Percentiles rank a stretch among this genome's conserved stretches.
Conservation (phyloP, 2,329 filamentous ascomycete genomes). For the Penicillium sp. region DNA sequence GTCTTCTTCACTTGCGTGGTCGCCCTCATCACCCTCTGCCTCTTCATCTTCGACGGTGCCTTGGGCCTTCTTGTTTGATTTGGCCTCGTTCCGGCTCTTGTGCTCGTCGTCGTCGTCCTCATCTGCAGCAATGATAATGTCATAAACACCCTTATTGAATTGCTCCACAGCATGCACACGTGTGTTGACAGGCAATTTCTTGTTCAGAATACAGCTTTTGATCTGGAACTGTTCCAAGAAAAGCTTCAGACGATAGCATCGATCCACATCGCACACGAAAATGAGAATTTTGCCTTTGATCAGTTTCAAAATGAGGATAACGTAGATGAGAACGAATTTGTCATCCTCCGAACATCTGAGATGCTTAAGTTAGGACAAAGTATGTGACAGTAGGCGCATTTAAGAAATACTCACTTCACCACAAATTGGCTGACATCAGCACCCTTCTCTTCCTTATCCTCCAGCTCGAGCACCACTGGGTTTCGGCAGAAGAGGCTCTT, state of each 20-base stretch:
- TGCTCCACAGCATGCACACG: slow-evolving; percentile 93
- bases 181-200: slow-evolving; percentile 88
- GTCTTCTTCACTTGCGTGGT: slow-evolving; percentile 42
- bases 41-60: slow-evolving; percentile 26
- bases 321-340: slow-evolving; percentile 88
- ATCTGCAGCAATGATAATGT: slow-evolving; percentile 95
- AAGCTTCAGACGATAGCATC: slow-evolving; percentile 87
- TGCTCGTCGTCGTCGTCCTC: slow-evolving; percentile 89
- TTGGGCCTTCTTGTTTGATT: slow-evolving; percentile 33
- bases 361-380: slow-evolving; percentile 18
- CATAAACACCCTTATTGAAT: slow-evolving; percentile 95
- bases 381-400: not conserved
- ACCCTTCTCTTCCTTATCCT: slow-evolving; percentile 74
- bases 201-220: slow-evolving; percentile 88
- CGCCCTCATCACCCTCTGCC: slow-evolving; percentile 29
- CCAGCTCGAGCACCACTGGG: slow-evolving; percentile 75
- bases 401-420: slow-evolving; percentile 59
- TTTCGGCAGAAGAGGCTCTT: slow-evolving; percentile 81
- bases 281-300: slow-evolving; percentile 89
- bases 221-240: slow-evolving; percentile 97
- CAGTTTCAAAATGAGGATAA: slow-evolving; percentile 91
- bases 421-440: slow-evolving; percentile 81
- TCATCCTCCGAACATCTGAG: slow-evolving; percentile 85
- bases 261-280: slow-evolving; percentile 81
- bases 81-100: slow-evolving; percentile 61